These are phyloP conservation scores for Exophiala aquamarina DNA, from an alignment of 2,329 filamentous ascomycete genomes.

Conservation along the genomic window DNA sequence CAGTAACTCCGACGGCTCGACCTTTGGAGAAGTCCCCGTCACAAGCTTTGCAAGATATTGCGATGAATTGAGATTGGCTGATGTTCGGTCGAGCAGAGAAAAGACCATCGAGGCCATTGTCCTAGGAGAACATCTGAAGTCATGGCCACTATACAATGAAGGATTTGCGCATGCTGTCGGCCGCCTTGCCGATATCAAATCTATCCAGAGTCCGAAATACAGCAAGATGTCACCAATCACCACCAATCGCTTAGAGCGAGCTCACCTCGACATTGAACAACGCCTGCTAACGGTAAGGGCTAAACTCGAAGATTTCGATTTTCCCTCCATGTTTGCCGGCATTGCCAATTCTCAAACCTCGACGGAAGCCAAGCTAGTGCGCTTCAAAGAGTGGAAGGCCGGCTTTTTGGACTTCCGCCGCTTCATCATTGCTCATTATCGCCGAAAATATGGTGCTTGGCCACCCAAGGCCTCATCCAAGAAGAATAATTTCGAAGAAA, in stretches of 20 bases:
- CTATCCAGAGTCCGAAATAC: conserved; percentile 68
- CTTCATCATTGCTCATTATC: conserved; percentile 71
- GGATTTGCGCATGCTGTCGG: conserved; percentile 89
- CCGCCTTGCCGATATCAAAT: conserved; percentile 72
- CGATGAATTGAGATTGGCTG: conserved; percentile 72
- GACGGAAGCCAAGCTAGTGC: conserved; percentile 72
- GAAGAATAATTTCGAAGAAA: conserved; percentile 85
- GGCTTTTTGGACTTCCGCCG: conserved; percentile 73
- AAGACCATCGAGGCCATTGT: conserved; percentile 87
- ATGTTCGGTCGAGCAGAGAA: conserved; percentile 78
- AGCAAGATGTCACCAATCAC: conserved; percentile 69
- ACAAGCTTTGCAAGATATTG: conserved; percentile 60
- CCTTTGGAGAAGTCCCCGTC: conserved; percentile 61
- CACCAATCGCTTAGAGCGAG: conserved; percentile 75
- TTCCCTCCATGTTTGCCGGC: conserved; percentile 84
- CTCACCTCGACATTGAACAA: conserved; percentile 74
- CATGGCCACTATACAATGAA: conserved; percentile 79
- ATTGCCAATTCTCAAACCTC: conserved; percentile 80
- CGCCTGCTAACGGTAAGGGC: conserved; percentile 69
- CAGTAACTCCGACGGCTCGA: conserved; percentile 62
- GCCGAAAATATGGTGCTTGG: conserved; percentile 70
- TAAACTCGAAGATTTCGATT: conserved; percentile 84
- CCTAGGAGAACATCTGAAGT: conserved; percentile 85
- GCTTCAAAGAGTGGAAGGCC: conserved; percentile 80
- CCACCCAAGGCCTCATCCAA: conserved; percentile 88